Percentiles rank a stretch among this genome's conserved stretches.
These are phyloP conservation scores for Tilletia indica DNA, from an alignment of 1,284 basidiomycete species.

Conservation along the genomic window DNA sequence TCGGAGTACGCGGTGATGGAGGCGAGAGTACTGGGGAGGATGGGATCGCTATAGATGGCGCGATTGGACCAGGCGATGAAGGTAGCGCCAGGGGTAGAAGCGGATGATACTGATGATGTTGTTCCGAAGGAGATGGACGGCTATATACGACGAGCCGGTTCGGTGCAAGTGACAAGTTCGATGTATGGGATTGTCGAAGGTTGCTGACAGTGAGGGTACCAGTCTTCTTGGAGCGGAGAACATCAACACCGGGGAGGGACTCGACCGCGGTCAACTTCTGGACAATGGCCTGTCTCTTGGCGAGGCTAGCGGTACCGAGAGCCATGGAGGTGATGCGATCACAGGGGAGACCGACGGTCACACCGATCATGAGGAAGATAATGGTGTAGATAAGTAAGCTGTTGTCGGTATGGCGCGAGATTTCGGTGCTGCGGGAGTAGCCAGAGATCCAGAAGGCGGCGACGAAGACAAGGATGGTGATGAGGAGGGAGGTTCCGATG, in stretches of 20 bases:
- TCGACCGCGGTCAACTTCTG: conserved; percentile 66
- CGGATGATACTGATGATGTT: too few relatives aligned
- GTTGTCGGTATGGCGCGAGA: conserved; percentile 59
- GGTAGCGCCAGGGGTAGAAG: not conserved
- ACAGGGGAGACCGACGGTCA: conserved; percentile 59
- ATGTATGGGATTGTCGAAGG: too few relatives aligned
- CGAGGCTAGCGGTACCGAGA: too few relatives aligned
- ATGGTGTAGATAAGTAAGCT: too few relatives aligned
- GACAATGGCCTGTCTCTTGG: too few relatives aligned
- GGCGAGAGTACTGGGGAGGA: not conserved
- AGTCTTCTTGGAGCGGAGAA: conserved; percentile 65
- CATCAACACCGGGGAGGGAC: conserved; percentile 64
- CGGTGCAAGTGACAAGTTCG: too few relatives aligned
- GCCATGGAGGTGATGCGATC: conserved; percentile 62
- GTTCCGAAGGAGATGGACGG: too few relatives aligned
- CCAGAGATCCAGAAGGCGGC: conserved; percentile 26
- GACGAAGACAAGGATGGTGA: too few relatives aligned
- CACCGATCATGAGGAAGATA: too few relatives aligned
- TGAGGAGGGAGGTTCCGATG: too few relatives aligned
- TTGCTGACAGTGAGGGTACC: conserved; percentile 65
- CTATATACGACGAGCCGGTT: too few relatives aligned
- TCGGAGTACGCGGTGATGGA: not conserved
- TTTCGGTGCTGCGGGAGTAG: conserved; percentile 60
- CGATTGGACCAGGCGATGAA: not conserved
- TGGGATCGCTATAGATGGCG: not conserved